phyloP scores from a whole-genome alignment of 1,139 yeast species.

The Hanseniaspora gamundiae region DNA sequence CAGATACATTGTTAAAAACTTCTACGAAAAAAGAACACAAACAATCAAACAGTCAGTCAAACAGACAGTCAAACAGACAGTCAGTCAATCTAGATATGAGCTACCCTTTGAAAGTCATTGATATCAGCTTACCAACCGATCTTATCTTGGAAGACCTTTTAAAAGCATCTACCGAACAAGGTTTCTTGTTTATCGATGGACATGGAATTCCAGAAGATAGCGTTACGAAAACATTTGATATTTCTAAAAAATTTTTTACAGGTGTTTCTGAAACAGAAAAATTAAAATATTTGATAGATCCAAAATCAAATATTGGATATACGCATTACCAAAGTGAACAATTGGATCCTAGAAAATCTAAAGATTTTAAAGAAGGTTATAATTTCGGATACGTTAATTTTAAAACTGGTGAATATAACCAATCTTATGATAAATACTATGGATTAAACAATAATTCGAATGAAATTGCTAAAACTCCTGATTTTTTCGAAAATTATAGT shows the following conservation, averaged over 20 bases:
- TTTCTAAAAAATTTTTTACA: conserved; percentile 46
- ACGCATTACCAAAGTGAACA: conserved; percentile 49
- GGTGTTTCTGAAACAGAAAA: conserved; percentile 38
- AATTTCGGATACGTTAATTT: conserved; percentile 22
- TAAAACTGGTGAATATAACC: conserved; percentile 24
- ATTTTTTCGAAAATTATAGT: conserved; percentile 30
- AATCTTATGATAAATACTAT: conserved; percentile 15
- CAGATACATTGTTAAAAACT: too few relatives aligned
- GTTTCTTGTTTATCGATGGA: conserved; percentile 64
- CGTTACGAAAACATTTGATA: conserved; percentile 39
- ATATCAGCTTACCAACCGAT: conserved; percentile 36
- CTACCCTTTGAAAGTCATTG: conserved; percentile 34
- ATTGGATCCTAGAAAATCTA: conserved; percentile 36
- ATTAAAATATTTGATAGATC: conserved; percentile 33
- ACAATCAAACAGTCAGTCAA: too few relatives aligned
- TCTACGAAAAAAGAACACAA: too few relatives aligned
- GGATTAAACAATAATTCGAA: too few relatives aligned
- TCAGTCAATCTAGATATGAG: not conserved
- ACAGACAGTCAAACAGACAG: not conserved
- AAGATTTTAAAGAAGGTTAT: conserved; percentile 31
- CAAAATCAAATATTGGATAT: conserved; percentile 45
- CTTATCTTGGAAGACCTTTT: conserved; percentile 40
- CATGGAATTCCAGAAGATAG: conserved; percentile 51
- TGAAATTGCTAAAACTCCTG: too few relatives aligned
- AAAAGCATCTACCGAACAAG: conserved; percentile 55